A percentile compares a stretch with the other conserved stretches of the same genome.
Conservation (phyloP, 2,329 filamentous ascomycete species). For the Venturia oleaginea region DNA sequence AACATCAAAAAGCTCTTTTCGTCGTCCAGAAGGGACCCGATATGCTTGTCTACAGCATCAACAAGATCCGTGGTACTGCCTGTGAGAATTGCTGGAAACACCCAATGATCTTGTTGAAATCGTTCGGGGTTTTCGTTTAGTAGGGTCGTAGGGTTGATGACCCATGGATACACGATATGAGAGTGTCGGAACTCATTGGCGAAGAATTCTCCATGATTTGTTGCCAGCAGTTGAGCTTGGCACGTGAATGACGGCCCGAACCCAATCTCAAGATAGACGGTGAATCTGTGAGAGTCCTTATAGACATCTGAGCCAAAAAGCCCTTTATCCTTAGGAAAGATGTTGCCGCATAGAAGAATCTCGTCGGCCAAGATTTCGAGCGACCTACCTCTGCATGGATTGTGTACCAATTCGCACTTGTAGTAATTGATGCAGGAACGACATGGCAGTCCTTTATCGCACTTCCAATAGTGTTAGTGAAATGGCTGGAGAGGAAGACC, state of each 20-base stretch:
- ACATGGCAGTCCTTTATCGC: slow-evolving; percentile 32
- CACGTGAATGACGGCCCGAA: slow-evolving; percentile 9
- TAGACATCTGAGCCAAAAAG: neutral
- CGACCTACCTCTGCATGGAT: slow-evolving; percentile 27
- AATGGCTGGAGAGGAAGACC: neutral
- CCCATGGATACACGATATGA: slow-evolving; percentile 30
- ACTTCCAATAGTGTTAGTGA: slow-evolving; percentile 16
- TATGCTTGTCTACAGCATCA: slow-evolving; percentile 23
- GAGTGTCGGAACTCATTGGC: slow-evolving; percentile 21
- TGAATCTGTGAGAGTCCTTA: neutral
- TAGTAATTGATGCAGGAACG: slow-evolving; percentile 30
- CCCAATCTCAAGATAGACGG: slow-evolving; percentile 12
- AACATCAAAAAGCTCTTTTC: slow-evolving; percentile 25
- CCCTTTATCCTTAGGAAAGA: slow-evolving; percentile 9
- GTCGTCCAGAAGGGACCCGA: slow-evolving; percentile 25
- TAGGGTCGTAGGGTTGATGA: slow-evolving; percentile 14
- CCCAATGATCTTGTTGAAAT: slow-evolving; percentile 21
- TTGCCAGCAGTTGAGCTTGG: neutral
- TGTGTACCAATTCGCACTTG: slow-evolving; percentile 27
- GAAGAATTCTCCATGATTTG: neutral
- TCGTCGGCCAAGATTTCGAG: slow-evolving; percentile 22
- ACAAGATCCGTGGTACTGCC: slow-evolving; percentile 19
- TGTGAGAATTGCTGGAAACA: slow-evolving; percentile 28
- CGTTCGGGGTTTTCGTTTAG: neutral
- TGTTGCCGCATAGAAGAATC: neutral